These are phyloP conservation scores for Puccinia hordei DNA, from an alignment of 1,284 basidiomycete genomes.

Conservation along the genomic window DNA sequence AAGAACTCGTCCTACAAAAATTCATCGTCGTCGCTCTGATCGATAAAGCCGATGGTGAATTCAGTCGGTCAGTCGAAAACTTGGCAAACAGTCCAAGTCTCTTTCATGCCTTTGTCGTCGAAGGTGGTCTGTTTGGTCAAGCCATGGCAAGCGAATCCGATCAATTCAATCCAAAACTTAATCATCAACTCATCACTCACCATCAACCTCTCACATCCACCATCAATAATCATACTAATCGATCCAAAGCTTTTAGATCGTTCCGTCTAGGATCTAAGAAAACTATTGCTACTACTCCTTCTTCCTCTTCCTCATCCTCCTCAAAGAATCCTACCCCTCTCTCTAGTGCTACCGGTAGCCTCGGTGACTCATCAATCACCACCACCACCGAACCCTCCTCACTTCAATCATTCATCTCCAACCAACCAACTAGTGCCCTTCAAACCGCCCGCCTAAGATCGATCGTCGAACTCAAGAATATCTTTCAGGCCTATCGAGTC, in stretches of 20 bases:
- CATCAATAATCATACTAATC: too few relatives aligned
- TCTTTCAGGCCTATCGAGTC: conserved; percentile 42
- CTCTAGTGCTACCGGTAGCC: too few relatives aligned
- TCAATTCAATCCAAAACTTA: background rate
- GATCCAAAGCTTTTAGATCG: too few relatives aligned
- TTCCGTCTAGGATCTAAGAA: too few relatives aligned
- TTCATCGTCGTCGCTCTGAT: conserved; percentile 40
- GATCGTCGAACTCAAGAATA: conserved; percentile 35
- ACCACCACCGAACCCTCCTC: conserved; percentile 55
- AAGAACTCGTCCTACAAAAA: conserved; percentile 35
- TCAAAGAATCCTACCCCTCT: too few relatives aligned
- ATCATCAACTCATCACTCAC: background rate
- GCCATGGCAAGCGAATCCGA: background rate
- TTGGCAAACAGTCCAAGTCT: conserved; percentile 30
- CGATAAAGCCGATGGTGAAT: conserved; percentile 28
- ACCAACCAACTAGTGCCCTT: background rate
- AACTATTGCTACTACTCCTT: too few relatives aligned
- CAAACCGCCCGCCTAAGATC: conserved; percentile 14
- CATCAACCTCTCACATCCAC: too few relatives aligned
- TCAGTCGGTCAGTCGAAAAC: conserved; percentile 20
- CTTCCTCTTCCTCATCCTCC: too few relatives aligned
- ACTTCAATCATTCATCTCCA: conserved; percentile 60
- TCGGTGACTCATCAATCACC: too few relatives aligned
- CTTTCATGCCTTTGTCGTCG: conserved; percentile 37
- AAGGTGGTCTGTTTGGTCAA: conserved; percentile 20